phyloP scores from a whole-genome alignment of 139 green algal genomes.

The Chlamydomonas eustigma region DNA sequence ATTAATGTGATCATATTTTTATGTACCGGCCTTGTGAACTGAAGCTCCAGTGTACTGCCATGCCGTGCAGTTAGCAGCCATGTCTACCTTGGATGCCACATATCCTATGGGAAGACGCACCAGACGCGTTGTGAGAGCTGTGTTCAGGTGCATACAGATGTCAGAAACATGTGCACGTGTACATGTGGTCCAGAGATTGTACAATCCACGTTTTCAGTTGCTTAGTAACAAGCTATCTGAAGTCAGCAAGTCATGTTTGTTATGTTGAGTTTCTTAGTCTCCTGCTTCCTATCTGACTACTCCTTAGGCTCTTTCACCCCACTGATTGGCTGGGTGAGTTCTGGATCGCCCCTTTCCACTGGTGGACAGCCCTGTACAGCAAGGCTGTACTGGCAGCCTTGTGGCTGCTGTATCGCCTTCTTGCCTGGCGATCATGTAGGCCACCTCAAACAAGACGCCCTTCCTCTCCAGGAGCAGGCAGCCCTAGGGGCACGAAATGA shows the following conservation, averaged over 20 bases:
- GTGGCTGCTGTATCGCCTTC: not conserved
- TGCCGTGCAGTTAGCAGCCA: constrained; percentile 31
- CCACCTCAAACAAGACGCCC: no score
- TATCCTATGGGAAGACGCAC: constrained; percentile 61
- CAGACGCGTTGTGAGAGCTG: constrained; percentile 49
- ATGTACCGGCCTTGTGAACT: no score
- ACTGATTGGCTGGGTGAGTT: constrained; percentile 41
- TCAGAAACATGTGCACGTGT: no score
- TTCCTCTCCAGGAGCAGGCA: no score
- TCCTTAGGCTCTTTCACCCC: constrained; percentile 56
- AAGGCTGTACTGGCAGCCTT: not conserved
- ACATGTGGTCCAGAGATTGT: no score
- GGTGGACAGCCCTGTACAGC: not conserved
- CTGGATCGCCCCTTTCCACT: constrained; percentile 1
- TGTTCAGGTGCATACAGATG: constrained; percentile 47
- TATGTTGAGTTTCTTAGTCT: not conserved
- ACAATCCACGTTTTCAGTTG: no score
- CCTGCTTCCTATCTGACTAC: not conserved
- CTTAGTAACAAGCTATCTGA: no score
- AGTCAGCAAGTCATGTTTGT: no score
- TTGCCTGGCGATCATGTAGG: not conserved
- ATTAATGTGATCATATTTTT: not conserved
- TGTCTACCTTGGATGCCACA: constrained; percentile 52
- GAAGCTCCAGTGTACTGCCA: no score
- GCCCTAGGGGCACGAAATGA: no score